Base-by-base conservation (phyloP, 2,329 filamentous ascomycete genomes). In the Hypoxylon sp. region DNA sequence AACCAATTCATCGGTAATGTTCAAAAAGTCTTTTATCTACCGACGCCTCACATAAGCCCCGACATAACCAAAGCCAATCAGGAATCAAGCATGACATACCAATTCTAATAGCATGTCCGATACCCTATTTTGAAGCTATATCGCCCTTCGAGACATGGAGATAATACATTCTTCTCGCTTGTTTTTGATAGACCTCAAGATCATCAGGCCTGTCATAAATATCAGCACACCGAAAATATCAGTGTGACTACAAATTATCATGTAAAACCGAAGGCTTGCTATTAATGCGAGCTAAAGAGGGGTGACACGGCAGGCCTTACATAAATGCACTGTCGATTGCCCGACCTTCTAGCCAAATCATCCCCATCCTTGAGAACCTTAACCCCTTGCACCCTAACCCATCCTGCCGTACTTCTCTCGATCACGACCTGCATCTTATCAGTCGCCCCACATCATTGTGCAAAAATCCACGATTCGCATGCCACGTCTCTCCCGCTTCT, bases 321-420 rank as follows among this genome's bases (percentile, higher is more conserved):
- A 19, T 17, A n/a, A 41, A 41, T 17, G 36, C 36, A 41, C 9
- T 41, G 36, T 17, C 14, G n/a, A 41, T 41, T n/a, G n/a, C n/a
- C n/a, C n/a, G n/a, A 7, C n/a, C 6, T n/a, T 51, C 55, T 68
- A 55, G 62, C 63, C 49, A 63, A 72, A 36, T 60, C 72, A 2
- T 66, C 65, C 5, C 64, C 70, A n/a, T 52, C 67, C 66, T 80
- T 81, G 61, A 71, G 74, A 46, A 89, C 77, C 65, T 82, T 81
- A 76, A 90, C 91, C 21, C 86, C 85, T 75, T 92, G 89, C 34
- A 92, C 78, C 59, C 83, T 82, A 19, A 91, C 78, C 19, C 79
- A 76, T 10, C 80, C 80, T 25, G 77, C 79, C 64, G 78, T 77
- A 2, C 80, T 81, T 63, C 77, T 74, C 13, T 88, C 85, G 67